Percentiles rank a stretch among this genome's conserved stretches.
These are phyloP conservation scores for Scytalidium lignicola DNA, from an alignment of 2,329 filamentous ascomycete genomes.

Conservation along the genomic window DNA sequence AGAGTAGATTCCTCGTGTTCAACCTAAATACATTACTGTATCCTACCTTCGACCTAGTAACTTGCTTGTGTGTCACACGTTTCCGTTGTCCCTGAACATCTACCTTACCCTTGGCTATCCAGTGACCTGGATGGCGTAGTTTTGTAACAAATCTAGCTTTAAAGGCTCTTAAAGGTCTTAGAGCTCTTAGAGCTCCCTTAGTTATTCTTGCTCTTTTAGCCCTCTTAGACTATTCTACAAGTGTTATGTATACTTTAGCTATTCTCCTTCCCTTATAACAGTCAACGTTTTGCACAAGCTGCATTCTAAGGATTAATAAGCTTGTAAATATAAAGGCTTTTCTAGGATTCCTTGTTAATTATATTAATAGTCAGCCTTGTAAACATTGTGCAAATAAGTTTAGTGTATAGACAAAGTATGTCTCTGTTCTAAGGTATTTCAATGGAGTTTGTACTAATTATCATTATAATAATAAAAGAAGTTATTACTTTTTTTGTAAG, in stretches of 20 bases:
- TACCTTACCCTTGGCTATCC: no score
- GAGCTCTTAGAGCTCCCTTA: no score
- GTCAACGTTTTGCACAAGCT: background rate
- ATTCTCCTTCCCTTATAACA: background rate
- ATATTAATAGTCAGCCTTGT: background rate
- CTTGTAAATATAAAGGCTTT: conserved; percentile 4
- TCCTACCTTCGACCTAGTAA: no score
- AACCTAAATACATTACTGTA: no score
- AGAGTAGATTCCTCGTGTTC: no score
- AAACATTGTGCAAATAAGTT: conserved; percentile 2
- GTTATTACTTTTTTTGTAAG: conserved; percentile 4
- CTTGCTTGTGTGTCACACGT: no score
- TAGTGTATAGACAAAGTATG: conserved; percentile 4
- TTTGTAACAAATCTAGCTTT: no score
- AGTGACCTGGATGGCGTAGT: no score
- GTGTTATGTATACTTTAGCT: conserved; percentile 1
- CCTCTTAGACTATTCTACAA: conserved; percentile 1
- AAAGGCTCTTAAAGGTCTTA: no score
- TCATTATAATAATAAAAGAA: conserved; percentile 3
- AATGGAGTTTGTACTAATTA: conserved; percentile 5
- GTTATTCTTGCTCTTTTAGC: background rate
- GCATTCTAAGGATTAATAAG: background rate
- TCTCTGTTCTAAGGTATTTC: conserved; percentile 3
- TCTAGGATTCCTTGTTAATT: conserved; percentile 2
- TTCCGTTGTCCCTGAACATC: no score